Evolutionary conservation across 2,329 filamentous ascomycete genomes (phyloP).

Genomic region (Penicillium sp.): DNA sequence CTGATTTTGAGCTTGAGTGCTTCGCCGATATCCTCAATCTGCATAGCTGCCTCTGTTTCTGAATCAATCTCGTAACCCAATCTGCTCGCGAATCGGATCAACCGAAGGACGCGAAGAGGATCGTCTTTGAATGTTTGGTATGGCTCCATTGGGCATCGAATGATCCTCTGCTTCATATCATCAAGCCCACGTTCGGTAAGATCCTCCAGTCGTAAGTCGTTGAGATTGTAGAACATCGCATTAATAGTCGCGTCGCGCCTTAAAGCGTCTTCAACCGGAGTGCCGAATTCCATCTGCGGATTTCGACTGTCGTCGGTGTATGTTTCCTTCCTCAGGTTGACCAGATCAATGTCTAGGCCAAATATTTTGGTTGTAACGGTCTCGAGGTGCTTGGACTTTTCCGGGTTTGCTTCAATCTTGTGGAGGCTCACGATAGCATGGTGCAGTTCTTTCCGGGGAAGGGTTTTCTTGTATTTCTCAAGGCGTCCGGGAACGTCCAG

Average conservation of each 20-base stretch:
- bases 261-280: slow-evolving; percentile 83
- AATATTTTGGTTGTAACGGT: slow-evolving; percentile 85
- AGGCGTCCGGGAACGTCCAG: slow-evolving; percentile 42
- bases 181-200: slow-evolving; percentile 72
- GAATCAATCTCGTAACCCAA: slow-evolving; percentile 77
- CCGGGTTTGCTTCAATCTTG: slow-evolving; percentile 88
- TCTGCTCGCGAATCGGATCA: slow-evolving; percentile 88
- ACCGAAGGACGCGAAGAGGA: slow-evolving; percentile 79
- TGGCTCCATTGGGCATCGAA: slow-evolving; percentile 84
- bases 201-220: slow-evolving; percentile 78
- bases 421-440: slow-evolving; percentile 74
- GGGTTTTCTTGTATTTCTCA: slow-evolving; percentile 49
- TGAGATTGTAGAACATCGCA: slow-evolving; percentile 92
- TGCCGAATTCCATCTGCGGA: slow-evolving; percentile 91
- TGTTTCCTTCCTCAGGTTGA: slow-evolving; percentile 89
- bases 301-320: slow-evolving; percentile 89
- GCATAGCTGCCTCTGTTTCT: slow-evolving; percentile 72
- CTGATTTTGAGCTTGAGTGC: slow-evolving; percentile 88
- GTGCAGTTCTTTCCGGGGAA: slow-evolving; percentile 53
- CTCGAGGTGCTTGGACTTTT: slow-evolving; percentile 95
- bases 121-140: slow-evolving; percentile 94
- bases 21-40: slow-evolving; percentile 71
- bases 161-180: slow-evolving; percentile 72
- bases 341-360: slow-evolving; percentile 87
- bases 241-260: slow-evolving; percentile 93